phyloP scores from a whole-genome alignment of 768 basidiomycete species.

The Tricholomella constricta region DNA sequence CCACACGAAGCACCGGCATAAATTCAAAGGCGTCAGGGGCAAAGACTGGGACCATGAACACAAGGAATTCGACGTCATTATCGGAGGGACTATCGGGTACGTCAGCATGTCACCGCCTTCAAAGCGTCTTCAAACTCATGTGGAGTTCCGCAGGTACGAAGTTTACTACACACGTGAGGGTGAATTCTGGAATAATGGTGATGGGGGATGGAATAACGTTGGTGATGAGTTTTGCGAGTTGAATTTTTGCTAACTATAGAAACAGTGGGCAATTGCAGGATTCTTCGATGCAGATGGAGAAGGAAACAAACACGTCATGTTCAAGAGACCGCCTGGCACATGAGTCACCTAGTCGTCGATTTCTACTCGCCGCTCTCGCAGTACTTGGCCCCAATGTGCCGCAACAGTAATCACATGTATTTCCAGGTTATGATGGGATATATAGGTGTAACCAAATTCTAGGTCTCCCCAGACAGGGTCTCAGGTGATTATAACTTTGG shows the following conservation, averaged over 20 bases:
- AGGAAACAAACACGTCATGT: conserved; percentile 6
- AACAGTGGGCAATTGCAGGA: conserved; percentile 13
- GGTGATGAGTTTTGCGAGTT: neutral
- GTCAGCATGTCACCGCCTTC: neutral
- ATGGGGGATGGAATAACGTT: conserved; percentile 16
- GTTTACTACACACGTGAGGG: conserved; percentile 14
- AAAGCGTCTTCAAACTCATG: neutral
- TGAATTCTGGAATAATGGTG: conserved; percentile 14
- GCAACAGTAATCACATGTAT: no score
- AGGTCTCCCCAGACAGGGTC: no score
- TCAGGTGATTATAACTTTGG: conserved; percentile 11
- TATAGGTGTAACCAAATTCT: no score
- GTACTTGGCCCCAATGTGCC: no score
- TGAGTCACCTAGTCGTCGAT: neutral
- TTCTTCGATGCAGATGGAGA: conserved; percentile 4
- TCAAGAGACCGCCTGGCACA: conserved; percentile 2
- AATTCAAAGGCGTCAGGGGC: conserved; percentile 21
- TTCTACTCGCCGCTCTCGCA: neutral
- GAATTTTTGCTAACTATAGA: neutral
- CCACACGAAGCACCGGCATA: conserved; percentile 22
- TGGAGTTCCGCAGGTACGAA: conserved; percentile 7
- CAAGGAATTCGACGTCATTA: conserved; percentile 23
- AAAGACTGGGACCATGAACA: conserved; percentile 28
- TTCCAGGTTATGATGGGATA: no score
- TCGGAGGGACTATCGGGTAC: conserved; percentile 19